These are phyloP conservation scores for Strobilomyces echinocephalus DNA, from an alignment of 768 basidiomycete genomes.

Conservation along the genomic window DNA sequence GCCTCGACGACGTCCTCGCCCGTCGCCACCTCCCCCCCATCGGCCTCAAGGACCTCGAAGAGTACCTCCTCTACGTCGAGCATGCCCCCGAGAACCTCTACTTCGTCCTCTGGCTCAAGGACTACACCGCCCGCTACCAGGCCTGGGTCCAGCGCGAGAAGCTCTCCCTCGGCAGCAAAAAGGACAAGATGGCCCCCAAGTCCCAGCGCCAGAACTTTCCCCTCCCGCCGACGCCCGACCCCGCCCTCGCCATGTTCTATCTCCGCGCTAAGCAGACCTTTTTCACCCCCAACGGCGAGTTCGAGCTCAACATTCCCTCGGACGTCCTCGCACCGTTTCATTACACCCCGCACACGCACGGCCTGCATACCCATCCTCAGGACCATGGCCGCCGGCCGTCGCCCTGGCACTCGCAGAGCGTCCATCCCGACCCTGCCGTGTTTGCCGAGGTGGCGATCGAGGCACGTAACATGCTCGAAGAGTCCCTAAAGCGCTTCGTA, in stretches of 20 bases:
- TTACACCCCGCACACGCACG: constrained; percentile 27
- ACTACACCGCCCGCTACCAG: constrained; percentile 53
- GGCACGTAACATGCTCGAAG: constrained; percentile 53
- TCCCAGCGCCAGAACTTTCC: constrained; percentile 28
- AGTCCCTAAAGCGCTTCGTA: constrained; percentile 63
- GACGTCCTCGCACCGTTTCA: constrained; percentile 61
- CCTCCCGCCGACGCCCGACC: constrained; percentile 38
- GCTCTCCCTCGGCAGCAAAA: constrained; percentile 29
- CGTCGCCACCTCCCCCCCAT: constrained; percentile 77
- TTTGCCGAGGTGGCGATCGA: constrained; percentile 59
- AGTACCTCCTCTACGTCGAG: constrained; percentile 80
- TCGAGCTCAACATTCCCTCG: constrained; percentile 68
- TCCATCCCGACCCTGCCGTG: constrained; percentile 61
- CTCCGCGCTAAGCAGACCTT: constrained; percentile 78
- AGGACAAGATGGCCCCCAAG: constrained; percentile 38
- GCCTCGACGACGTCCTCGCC: constrained; percentile 70
- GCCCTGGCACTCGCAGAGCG: constrained; percentile 27
- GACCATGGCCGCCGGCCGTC: constrained; percentile 5
- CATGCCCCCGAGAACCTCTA: constrained; percentile 76
- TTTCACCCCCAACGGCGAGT: constrained; percentile 64
- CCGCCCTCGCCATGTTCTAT: constrained; percentile 69
- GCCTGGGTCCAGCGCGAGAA: constrained; percentile 36
- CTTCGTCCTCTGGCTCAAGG: constrained; percentile 77
- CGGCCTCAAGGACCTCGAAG: constrained; percentile 72
- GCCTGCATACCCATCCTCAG: constrained; percentile 1